Evolutionary conservation across 2,329 filamentous ascomycete genomes (phyloP).

Genomic region (Sarocladiaceae sp.): DNA sequence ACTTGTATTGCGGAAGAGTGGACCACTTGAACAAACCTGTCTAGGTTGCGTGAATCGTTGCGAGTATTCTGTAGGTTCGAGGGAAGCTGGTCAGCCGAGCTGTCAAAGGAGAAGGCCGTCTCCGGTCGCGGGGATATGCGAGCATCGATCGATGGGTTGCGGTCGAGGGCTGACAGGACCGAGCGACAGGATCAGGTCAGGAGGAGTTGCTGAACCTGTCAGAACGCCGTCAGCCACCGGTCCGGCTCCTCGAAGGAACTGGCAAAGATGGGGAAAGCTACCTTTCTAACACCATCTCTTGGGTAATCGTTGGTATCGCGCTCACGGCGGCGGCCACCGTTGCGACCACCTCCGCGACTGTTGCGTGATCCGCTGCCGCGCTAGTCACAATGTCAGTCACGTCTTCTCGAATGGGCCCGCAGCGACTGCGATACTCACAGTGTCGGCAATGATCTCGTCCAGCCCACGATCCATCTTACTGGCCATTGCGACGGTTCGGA

Average conservation of each 20-base stretch:
- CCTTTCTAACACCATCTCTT: slow-evolving; percentile 89
- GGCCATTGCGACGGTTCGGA: slow-evolving; percentile 22
- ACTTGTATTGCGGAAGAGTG: background rate
- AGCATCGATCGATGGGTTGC: slow-evolving; percentile 23
- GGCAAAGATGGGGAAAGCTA: slow-evolving; percentile 28
- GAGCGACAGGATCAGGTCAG: slow-evolving; percentile 11
- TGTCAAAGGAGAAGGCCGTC: slow-evolving; percentile 22
- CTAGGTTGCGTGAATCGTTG: slow-evolving; percentile 60
- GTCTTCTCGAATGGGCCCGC: slow-evolving; percentile 11
- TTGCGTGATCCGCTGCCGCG: slow-evolving; percentile 29
- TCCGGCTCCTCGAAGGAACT: background rate
- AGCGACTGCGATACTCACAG: slow-evolving; percentile 22
- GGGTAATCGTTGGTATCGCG: slow-evolving; percentile 43
- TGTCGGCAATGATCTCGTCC: slow-evolving; percentile 51
- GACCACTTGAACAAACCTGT: slow-evolving; percentile 50
- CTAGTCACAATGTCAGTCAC: slow-evolving; percentile 18
- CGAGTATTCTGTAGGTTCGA: slow-evolving; percentile 51
- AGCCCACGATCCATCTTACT: slow-evolving; percentile 48
- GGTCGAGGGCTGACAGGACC: slow-evolving; percentile 8
- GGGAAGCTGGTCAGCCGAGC: slow-evolving; percentile 28
- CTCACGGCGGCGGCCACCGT: slow-evolving; percentile 25
- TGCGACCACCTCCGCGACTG: slow-evolving; percentile 23
- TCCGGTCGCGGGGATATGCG: slow-evolving; percentile 23
- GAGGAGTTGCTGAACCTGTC: slow-evolving; percentile 10
- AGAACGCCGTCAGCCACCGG: slow-evolving; percentile 10